Conservation (phyloP, 2,329 filamentous ascomycete species). For the Teratosphaeriaceae sp. region DNA sequence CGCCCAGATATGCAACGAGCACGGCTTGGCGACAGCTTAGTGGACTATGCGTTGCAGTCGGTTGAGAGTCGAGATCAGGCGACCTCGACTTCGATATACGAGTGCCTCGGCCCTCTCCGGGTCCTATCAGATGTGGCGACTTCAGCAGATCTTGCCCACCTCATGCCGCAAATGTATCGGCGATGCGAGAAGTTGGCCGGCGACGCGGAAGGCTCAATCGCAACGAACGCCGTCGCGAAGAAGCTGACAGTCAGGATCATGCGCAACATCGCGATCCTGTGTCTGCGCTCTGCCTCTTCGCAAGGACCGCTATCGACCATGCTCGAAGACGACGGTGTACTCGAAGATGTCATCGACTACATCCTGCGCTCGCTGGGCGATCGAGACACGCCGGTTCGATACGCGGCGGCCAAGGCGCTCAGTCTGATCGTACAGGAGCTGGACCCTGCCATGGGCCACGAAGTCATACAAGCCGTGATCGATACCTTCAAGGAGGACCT, state of each 20-base stretch:
- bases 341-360: conserved; percentile 78
- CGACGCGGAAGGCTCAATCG: conserved; percentile 45
- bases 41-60: conserved; percentile 58
- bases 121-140: conserved; percentile 70
- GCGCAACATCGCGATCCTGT: conserved; percentile 63
- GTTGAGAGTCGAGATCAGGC: conserved; percentile 15
- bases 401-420: conserved; percentile 87
- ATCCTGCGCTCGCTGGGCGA: conserved; percentile 74
- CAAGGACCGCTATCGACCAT: conserved; percentile 22
- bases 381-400: conserved; percentile 82
- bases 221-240: conserved; percentile 71
- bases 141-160: conserved; percentile 64
- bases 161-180: conserved; percentile 60
- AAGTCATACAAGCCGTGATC: conserved; percentile 82
- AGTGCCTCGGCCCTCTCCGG: conserved; percentile 69
- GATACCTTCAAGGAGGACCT: conserved; percentile 59
- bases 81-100: conserved; percentile 52
- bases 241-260: conserved; percentile 83
- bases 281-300: conserved; percentile 39
- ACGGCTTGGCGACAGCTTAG: conserved; percentile 60
- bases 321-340: conserved; percentile 31
- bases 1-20: conserved; percentile 81
- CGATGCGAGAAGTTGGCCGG: conserved; percentile 55
- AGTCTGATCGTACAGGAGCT: conserved; percentile 80
- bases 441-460: conserved; percentile 69